Percentiles rank a stretch among this genome's conserved stretches.
Conservation (phyloP, 2,329 filamentous ascomycete species). For the Coniella lustricola region DNA sequence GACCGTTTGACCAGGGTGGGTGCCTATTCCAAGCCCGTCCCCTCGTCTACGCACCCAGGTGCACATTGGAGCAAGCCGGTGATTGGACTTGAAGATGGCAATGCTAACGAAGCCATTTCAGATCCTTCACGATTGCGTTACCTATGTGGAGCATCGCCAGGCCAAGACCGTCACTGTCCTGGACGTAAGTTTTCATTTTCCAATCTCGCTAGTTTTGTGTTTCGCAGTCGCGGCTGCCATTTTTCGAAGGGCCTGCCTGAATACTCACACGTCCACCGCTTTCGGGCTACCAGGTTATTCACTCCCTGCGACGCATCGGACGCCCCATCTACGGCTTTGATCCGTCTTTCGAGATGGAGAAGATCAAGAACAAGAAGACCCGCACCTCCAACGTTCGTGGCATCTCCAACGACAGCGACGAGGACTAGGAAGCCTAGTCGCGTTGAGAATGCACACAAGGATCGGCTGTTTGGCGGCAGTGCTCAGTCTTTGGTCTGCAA, state of each 20-base stretch:
- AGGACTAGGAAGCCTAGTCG: neutral
- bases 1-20: conserved; percentile 40
- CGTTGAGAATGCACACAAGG: no score
- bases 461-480: no score
- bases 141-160: conserved; percentile 45
- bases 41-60: neutral
- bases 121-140: conserved; percentile 45
- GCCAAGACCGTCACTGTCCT: conserved; percentile 56
- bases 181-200: conserved; percentile 42
- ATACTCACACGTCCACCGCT: neutral
- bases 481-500: no score
- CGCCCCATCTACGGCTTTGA: conserved; percentile 54
- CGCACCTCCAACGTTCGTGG: neutral
- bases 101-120: conserved; percentile 23
- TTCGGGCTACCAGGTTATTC: conserved; percentile 40
- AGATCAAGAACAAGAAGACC: neutral
- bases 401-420: neutral
- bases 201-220: neutral
- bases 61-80: neutral
- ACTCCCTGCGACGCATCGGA: conserved; percentile 40
- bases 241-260: no score
- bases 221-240: no score
- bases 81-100: neutral
- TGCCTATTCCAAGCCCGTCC: neutral
- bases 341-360: conserved; percentile 21